A percentile compares a stretch with the other conserved stretches of the same genome.
Evolutionary conservation across 331 rosid species (phyloP).

Genomic region (Rhamnella rubrinervis): DNA sequence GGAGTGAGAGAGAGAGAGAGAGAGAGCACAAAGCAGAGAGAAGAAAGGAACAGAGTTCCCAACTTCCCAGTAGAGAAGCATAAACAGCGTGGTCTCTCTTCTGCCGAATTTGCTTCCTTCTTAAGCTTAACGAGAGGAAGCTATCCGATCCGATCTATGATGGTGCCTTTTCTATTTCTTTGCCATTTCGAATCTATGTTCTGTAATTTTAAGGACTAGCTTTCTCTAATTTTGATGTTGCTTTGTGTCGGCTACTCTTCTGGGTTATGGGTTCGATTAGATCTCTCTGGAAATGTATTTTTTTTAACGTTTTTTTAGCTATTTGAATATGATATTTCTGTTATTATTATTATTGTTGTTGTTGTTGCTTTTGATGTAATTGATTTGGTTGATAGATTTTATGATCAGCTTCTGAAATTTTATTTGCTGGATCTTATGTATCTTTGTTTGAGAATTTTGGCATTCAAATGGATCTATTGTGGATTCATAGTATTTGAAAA

Average conservation of each 20-base stretch:
- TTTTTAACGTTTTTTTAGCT: background rate
- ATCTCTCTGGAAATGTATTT: background rate
- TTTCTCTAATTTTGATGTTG: background rate
- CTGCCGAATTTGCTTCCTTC: background rate
- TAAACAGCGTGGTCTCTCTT: too few species aligned
- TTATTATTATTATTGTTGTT: background rate
- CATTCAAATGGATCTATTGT: constrained; percentile 13
- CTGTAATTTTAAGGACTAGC: too few species aligned
- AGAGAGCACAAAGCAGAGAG: background rate
- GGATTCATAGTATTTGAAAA: background rate
- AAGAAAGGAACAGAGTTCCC: too few species aligned
- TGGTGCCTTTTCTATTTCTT: too few species aligned
- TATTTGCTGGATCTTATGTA: background rate
- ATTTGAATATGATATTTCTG: background rate
- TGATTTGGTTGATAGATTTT: background rate
- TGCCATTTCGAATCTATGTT: too few species aligned
- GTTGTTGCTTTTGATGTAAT: background rate
- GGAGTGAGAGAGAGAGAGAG: background rate
- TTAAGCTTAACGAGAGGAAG: too few species aligned
- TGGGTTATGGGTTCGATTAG: background rate
- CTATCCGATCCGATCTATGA: too few species aligned
- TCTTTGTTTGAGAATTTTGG: background rate
- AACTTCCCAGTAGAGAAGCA: too few species aligned
- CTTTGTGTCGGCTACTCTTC: background rate
- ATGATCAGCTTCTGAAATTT: constrained; percentile 13